Conservation (phyloP, 305 asterid genomes). For the Fraxinus floribunda region DNA sequence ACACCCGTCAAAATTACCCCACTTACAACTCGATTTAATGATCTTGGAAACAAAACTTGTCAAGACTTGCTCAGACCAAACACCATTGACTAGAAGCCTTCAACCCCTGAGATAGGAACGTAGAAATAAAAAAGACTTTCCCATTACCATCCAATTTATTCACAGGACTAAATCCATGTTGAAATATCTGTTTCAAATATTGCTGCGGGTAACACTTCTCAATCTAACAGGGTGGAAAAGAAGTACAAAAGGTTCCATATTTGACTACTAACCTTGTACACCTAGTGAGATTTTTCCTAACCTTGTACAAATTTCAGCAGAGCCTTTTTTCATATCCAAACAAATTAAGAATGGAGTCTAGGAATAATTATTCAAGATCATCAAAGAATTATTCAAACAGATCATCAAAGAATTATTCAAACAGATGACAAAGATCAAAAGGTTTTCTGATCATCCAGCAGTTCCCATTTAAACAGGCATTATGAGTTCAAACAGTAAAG, state of each 20-base stretch:
- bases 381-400: slow-evolving; percentile 13
- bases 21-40: background rate
- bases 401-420: slow-evolving; percentile 6
- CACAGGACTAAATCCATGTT: background rate
- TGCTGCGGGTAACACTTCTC: background rate
- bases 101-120: background rate
- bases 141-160: background rate
- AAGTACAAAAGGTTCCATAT: background rate
- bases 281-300: background rate
- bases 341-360: background rate
- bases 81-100: background rate
- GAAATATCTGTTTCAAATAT: background rate
- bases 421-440: slow-evolving; percentile 5
- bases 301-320: background rate
- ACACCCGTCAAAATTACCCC: background rate
- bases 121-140: background rate
- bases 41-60: background rate
- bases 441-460: background rate
- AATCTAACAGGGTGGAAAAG: background rate
- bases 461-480: background rate
- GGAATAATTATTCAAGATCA: slow-evolving; percentile 7
- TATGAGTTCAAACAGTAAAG: background rate
- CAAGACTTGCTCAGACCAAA: background rate
- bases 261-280: slow-evolving; percentile 5
- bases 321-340: background rate